Base-by-base conservation (phyloP, 768 basidiomycete species). In the Boletus insuetus region DNA sequence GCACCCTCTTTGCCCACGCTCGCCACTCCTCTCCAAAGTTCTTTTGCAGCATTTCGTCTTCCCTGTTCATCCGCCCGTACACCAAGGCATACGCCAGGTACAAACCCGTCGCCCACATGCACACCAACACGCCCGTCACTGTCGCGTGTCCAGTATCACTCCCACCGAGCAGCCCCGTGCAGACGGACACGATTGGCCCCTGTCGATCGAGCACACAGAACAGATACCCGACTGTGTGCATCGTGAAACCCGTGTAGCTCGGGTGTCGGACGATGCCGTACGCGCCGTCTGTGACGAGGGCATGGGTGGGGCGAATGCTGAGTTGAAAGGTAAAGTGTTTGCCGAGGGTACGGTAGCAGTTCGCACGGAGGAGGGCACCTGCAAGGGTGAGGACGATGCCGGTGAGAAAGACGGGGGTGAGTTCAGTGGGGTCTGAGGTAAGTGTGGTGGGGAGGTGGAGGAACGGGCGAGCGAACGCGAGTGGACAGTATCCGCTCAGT, bases 221-320 rank as follows among this genome's bases (percentile, higher is more conserved):
- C 1, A 53, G 4, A 34, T 45, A 48, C 0, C 66, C 66, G 0
- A 54, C 3, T 3, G 11, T 12, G 16, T 45, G 6, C 4, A 10
- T 8, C 1, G 49, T 0, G 0, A 6, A n/a, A 9, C 39, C 68
- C 1, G 66, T 66, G 38, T 73, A 72, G 26, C 64, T 63, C 9
- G 72, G 72, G 51, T 73, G 70, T 0, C 70, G 66, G 7, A 72
- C 63, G 52, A 64, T 13, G 11, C 55, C 9, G 53, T 73, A 69
- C 10, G 51, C 58, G 1, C 69, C 66, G 0, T 46, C 4, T 1
- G 67, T 70, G 35, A 73, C 55, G 49, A 73, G 64, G 31, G 46
- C 24, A 16, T 60, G 68, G 7, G 49, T 13, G 4, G 51, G 51
- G 2, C 55, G 59, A 38, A 65, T 53, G 37, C 57, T 47, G 12